These are phyloP conservation scores for Ashbya aceris DNA, from an alignment of 1,139 yeast genomes.

Conservation along the genomic window DNA sequence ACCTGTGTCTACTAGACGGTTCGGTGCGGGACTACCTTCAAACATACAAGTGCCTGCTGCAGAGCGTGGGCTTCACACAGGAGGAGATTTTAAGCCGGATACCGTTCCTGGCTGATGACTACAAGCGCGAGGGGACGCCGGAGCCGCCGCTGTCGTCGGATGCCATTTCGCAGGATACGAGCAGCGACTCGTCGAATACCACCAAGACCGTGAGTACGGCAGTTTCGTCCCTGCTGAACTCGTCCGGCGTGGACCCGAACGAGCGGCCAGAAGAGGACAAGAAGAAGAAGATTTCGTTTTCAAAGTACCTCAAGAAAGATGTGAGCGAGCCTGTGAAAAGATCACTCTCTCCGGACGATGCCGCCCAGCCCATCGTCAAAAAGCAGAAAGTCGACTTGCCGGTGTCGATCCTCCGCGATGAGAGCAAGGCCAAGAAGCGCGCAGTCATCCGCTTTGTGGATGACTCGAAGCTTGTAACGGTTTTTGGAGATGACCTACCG, in stretches of 20 bases:
- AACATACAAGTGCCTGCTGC: slow-evolving; percentile 12
- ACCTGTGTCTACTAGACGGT: slow-evolving; percentile 23
- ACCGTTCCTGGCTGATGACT: slow-evolving; percentile 7
- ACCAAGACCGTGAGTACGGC: not conserved
- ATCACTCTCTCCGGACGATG: slow-evolving; percentile 5
- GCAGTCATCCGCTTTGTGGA: slow-evolving; percentile 19
- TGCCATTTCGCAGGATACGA: slow-evolving; percentile 2
- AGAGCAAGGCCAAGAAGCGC: slow-evolving; percentile 8
- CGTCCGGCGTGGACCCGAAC: slow-evolving; percentile 2
- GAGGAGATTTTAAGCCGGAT: slow-evolving; percentile 8
- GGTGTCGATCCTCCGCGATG: slow-evolving; percentile 18
- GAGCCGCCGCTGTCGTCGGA: slow-evolving; percentile 4
- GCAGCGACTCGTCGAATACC: slow-evolving; percentile 3
- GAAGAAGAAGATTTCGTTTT: slow-evolving; percentile 29
- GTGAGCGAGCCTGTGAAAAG: slow-evolving; percentile 16
- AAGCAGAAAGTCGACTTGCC: slow-evolving; percentile 6
- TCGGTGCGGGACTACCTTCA: slow-evolving; percentile 19
- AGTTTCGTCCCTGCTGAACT: not conserved
- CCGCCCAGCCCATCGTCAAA: not conserved
- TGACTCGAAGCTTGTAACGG: slow-evolving; percentile 22
- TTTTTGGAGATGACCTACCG: slow-evolving; percentile 29
- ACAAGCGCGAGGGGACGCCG: slow-evolving; percentile 1
- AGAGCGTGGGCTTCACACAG: slow-evolving; percentile 12
- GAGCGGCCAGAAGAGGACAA: slow-evolving; percentile 13
- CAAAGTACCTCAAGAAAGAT: slow-evolving; percentile 27